A percentile compares a stretch with the other conserved stretches of the same genome.
Conservation (phyloP, 2,329 filamentous ascomycete species). For the Xylaria arbuscula region DNA sequence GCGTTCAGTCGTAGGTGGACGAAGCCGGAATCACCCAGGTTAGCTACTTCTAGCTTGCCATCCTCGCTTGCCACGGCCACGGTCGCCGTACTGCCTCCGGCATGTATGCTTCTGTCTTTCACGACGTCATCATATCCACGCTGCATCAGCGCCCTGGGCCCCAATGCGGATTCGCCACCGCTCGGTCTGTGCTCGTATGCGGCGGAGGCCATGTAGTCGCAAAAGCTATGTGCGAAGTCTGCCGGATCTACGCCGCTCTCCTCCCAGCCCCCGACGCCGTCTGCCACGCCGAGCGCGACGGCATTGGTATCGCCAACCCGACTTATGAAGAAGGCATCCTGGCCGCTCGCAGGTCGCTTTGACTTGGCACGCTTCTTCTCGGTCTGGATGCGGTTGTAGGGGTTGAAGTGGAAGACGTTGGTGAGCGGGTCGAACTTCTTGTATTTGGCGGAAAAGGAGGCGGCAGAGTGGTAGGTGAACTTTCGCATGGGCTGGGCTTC, state of each 20-base stretch:
- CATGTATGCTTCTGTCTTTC: slow-evolving; percentile 76
- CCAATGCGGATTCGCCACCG: slow-evolving; percentile 55
- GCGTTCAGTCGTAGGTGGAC: slow-evolving; percentile 86
- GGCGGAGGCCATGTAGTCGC: slow-evolving; percentile 88
- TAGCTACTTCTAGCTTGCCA: slow-evolving; percentile 86
- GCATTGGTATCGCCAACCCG: slow-evolving; percentile 77
- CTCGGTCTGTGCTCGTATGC: slow-evolving; percentile 67
- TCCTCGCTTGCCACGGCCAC: slow-evolving; percentile 80
- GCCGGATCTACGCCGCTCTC: slow-evolving; percentile 93
- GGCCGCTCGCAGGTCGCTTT: slow-evolving; percentile 80
- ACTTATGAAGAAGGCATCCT: slow-evolving; percentile 95
- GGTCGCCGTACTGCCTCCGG: slow-evolving; percentile 92
- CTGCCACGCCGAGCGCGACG: slow-evolving; percentile 88
- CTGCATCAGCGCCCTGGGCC: slow-evolving; percentile 79
- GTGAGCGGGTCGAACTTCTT: slow-evolving; percentile 73
- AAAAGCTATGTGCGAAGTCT: slow-evolving; percentile 93
- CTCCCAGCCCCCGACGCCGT: slow-evolving; percentile 95
- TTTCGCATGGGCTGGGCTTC: slow-evolving; percentile 41
- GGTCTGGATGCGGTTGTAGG: slow-evolving; percentile 68
- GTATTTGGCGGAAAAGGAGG: slow-evolving; percentile 80
- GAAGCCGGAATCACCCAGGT: slow-evolving; percentile 95
- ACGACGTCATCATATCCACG: slow-evolving; percentile 85
- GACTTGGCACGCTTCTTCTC: slow-evolving; percentile 64
- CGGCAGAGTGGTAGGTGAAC: slow-evolving; percentile 77
- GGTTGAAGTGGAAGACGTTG: slow-evolving; percentile 79